Base-by-base conservation (phyloP, 306 rosid species). In the Gynostemma pentaphyllum region DNA sequence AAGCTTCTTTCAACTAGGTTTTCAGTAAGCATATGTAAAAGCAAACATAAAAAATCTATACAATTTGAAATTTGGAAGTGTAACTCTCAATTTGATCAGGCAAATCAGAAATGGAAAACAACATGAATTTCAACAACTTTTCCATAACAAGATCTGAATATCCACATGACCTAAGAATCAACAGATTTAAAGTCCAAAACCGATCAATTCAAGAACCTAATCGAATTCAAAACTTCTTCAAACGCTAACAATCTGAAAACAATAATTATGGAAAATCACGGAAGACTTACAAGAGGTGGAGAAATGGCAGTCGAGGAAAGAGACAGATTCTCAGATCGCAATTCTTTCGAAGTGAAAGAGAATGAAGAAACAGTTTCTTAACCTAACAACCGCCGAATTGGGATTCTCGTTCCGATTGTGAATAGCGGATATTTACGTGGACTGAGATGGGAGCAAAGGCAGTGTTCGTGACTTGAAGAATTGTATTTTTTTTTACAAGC, bases 311-410 rank as follows among this genome's bases (percentile, higher is more conserved):
- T 21, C 7, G 41, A 3, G 36, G 7, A 23, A 60, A 60, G 65
- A 59, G 37, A 34, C 18, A 41, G 65, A 40, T 23, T 13, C 36
- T 24, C 36, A 61, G 66, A 61, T 61, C 66, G 66, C 7, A 61
- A 41, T 14, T 36, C 50, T 61, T 61, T 36, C 16, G 4, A 40
- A 40, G 13, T 4, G 36, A 61, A 61, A 26, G 37, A 23, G 12
- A 0, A 7, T 13, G 23, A 7, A 50, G 49, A 61, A 40, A 23
- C 18, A 61, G 44, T 2, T 61, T 41, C 14, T 61, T 23, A 46
- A 40, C 37, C 37, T 14, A 46, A 34, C 50, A 40, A 15, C 7
- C 39, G 37, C 14, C 12, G 62, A 16, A 22, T 11, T 37, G 12
- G 12, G 65, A 21, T 5, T 18, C 36, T 32, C 4, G 41, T 3